Base-by-base conservation (phyloP, 306 rosid genomes). In the Fagus sylvatica region DNA sequence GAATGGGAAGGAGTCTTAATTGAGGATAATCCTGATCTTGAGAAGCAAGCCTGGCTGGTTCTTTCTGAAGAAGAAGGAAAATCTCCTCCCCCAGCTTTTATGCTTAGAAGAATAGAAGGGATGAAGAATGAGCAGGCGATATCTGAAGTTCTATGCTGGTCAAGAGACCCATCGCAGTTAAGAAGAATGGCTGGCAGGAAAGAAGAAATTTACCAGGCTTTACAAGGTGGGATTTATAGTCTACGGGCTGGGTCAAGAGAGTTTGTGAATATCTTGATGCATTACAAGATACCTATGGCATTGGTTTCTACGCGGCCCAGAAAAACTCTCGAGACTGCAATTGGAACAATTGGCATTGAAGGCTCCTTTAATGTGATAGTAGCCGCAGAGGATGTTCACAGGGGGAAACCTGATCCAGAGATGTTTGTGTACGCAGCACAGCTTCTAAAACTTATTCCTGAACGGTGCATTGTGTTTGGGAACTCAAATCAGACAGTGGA, bases 331-430 rank as follows among this genome's bases (percentile, higher is more conserved):
- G 94, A 93, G 83, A 79, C 84, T 73, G 99, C 97, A 16, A 80
- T 95, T 7, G 94, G 96, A 78, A 85, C 72, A 11, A 79, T 93
- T 32, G 96, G 99, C 2, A 87, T 95, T 61, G 91, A 76, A 77
- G 94, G 82, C 28, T 85, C 55, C 78, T 95, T 95, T 87, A 87
- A 83, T 73, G 98, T 93, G 48, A 74, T 93, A 81, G 91, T 93
- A 37, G 92, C 93, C 3, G 96, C 97, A 4, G 99, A 93, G 82
- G 99, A 95, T 90, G 99, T 90, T 77, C 85, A 93, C 48, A 85
- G 97, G 89, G 99, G 98, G 34, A 95, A 93, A 80, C 99, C 97
- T 74, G 97, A 95, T 82, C 99, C 98, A 22, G 99, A 95, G 79
- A 95, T 95, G 98, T 95, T 91, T 78, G 81, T 86, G 68, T 93